Percentiles rank a stretch among this genome's conserved stretches.
Conservation (phyloP, 805 yeast genomes). For the Starmerella etchellsii region DNA sequence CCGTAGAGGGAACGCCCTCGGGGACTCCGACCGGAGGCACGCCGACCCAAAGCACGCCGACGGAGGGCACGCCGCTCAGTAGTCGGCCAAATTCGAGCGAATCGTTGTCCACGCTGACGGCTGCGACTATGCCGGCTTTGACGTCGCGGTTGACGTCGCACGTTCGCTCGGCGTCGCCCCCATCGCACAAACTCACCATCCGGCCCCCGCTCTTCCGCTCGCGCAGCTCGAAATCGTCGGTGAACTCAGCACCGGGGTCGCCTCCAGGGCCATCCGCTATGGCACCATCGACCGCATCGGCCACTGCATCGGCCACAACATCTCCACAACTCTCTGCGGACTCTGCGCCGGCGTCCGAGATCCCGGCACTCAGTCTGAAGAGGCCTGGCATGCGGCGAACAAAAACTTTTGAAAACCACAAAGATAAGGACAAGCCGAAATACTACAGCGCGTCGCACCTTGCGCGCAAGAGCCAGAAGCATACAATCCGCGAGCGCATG, state of each 20-base stretch:
- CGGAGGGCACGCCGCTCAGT: not conserved
- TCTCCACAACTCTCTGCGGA: constrained; percentile 1
- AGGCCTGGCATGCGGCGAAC: constrained; percentile 13
- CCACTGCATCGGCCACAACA: constrained; percentile 2
- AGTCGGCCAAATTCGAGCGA: not conserved
- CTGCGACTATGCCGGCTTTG: not conserved
- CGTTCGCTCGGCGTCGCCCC: not conserved
- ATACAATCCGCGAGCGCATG: constrained; percentile 17
- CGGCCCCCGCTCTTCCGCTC: constrained; percentile 15
- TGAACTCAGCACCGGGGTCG: constrained; percentile 2
- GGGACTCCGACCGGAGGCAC: not conserved
- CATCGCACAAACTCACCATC: constrained; percentile 5
- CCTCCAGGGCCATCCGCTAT: constrained; percentile 2
- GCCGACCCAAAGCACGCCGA: not conserved
- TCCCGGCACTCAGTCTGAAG: constrained; percentile 1
- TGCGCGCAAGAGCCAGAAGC: constrained; percentile 12
- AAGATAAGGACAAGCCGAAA: constrained; percentile 3
- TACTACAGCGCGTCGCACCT: not conserved
- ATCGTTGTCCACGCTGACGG: not conserved
- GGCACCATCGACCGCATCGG: not conserved
- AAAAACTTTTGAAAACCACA: constrained; percentile 4
- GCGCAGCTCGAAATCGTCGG: constrained; percentile 3
- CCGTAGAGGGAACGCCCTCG: not conserved
- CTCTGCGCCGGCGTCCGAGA: not conserved
- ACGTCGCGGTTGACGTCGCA: not conserved